Conservation (phyloP, 805 yeast species). For the Blastobotrys muscicola region DNA sequence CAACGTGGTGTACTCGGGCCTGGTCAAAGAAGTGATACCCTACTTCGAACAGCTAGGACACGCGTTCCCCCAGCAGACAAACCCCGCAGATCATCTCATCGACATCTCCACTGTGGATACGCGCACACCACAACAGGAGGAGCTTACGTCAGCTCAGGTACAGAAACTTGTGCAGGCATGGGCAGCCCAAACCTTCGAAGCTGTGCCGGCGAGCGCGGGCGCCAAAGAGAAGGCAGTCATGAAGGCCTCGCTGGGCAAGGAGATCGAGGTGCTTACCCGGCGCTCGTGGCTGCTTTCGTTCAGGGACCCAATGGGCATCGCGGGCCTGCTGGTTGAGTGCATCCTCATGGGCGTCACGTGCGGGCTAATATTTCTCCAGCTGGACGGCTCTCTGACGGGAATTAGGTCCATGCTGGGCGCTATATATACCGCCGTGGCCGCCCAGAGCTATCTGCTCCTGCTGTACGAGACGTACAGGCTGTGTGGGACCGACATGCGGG, state of each 20-base stretch:
- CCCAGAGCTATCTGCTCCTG: conserved; percentile 46
- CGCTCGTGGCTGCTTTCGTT: conserved; percentile 39
- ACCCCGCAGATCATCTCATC: conserved; percentile 54
- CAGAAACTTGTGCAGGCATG: conserved; percentile 30
- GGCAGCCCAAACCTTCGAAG: conserved; percentile 17
- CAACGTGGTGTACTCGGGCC: conserved; percentile 37
- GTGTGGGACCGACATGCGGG: conserved; percentile 43
- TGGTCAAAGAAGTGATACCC: conserved; percentile 33
- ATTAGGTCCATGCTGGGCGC: conserved; percentile 49
- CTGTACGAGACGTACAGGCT: conserved; percentile 52
- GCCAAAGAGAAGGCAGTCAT: conserved; percentile 15
- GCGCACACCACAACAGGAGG: conserved; percentile 31
- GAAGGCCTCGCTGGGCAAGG: conserved; percentile 35
- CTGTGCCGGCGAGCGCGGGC: background rate
- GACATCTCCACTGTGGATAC: conserved; percentile 51
- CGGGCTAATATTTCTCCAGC: conserved; percentile 67
- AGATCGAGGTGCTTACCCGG: conserved; percentile 35
- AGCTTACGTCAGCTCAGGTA: conserved; percentile 29
- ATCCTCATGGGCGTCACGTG: conserved; percentile 46
- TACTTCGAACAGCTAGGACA: conserved; percentile 44
- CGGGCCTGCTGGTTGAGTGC: conserved; percentile 38
- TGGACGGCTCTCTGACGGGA: conserved; percentile 47
- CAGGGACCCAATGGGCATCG: conserved; percentile 43
- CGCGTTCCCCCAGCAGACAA: conserved; percentile 37
- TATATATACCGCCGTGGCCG: conserved; percentile 42